Evolutionary conservation across 148 eudicot species (phyloP).

Genomic region (Beta vulgaris): DNA sequence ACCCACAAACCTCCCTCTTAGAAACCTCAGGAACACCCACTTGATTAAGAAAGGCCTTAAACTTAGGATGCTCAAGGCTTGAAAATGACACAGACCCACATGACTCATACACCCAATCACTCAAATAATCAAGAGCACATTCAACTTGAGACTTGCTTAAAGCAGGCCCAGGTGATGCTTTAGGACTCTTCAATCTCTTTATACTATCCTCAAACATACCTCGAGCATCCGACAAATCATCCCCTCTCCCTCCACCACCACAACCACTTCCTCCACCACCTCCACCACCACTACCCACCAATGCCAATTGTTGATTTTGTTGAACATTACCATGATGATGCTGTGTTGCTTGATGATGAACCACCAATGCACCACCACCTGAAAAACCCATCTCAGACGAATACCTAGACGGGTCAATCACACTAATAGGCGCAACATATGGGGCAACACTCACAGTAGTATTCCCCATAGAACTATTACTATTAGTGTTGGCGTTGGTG

Average conservation of each 20-base stretch:
- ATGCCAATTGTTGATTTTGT: constrained; percentile 23
- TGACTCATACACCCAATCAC: constrained; percentile 87
- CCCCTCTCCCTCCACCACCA: constrained; percentile 45
- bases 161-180: constrained; percentile 57
- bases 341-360: neutral
- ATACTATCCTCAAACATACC: constrained; percentile 90
- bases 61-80: constrained; percentile 72
- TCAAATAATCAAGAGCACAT: constrained; percentile 54
- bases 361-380: constrained; percentile 31
- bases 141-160: constrained; percentile 64
- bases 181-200: constrained; percentile 79
- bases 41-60: constrained; percentile 69
- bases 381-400: constrained; percentile 39
- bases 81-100: constrained; percentile 82
- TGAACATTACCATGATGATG: neutral
- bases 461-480: neutral
- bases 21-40: constrained; percentile 64
- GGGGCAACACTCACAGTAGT: constrained; percentile 10
- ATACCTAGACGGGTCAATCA: constrained; percentile 58
- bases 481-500: constrained; percentile 1
- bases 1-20: constrained; percentile 51
- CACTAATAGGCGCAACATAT: constrained; percentile 44
- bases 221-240: constrained; percentile 59
- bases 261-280: constrained; percentile 20
- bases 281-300: constrained; percentile 20